Percentiles rank a stretch among this genome's conserved stretches.
These are phyloP conservation scores for Pyrenula massariospora DNA, from an alignment of 495 filamentous ascomycete genomes.

Conservation along the genomic window DNA sequence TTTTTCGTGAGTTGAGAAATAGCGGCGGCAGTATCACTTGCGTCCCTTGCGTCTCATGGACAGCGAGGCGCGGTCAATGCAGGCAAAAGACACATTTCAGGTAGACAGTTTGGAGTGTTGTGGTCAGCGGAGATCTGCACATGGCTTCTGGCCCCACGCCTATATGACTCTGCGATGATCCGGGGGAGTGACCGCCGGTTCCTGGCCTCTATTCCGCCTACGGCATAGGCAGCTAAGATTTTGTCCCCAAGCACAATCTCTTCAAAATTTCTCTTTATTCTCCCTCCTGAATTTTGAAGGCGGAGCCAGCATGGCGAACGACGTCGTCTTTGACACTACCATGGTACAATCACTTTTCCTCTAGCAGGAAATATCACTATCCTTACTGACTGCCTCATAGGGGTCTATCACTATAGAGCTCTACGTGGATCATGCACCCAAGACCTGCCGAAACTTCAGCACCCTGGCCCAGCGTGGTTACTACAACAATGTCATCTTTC, in stretches of 20 bases:
- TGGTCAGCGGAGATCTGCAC: too few relatives aligned
- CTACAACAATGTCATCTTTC: conserved; percentile 77
- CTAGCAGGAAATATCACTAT: background rate
- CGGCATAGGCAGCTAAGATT: background rate
- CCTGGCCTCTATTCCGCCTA: background rate
- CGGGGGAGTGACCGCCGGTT: background rate
- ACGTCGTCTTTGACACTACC: conserved; percentile 66
- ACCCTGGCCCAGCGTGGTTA: conserved; percentile 70
- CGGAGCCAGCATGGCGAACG: conserved; percentile 50
- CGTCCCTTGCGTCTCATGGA: too few relatives aligned
- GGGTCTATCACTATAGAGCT: conserved; percentile 81
- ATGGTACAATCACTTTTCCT: conserved; percentile 46
- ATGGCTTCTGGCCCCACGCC: too few relatives aligned
- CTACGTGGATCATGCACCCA: conserved; percentile 70
- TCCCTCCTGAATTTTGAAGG: background rate
- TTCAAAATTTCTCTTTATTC: background rate
- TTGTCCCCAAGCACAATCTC: background rate
- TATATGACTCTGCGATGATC: too few relatives aligned
- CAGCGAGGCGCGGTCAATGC: too few relatives aligned
- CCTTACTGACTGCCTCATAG: conserved; percentile 26
- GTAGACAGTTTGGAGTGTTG: too few relatives aligned
- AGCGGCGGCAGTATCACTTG: too few relatives aligned
- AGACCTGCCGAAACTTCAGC: conserved; percentile 83
- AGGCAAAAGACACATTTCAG: too few relatives aligned
- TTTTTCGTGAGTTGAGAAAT: too few relatives aligned